These are phyloP conservation scores for Ambrosiella beaveri DNA, from an alignment of 2,329 filamentous ascomycete genomes.

Conservation along the genomic window DNA sequence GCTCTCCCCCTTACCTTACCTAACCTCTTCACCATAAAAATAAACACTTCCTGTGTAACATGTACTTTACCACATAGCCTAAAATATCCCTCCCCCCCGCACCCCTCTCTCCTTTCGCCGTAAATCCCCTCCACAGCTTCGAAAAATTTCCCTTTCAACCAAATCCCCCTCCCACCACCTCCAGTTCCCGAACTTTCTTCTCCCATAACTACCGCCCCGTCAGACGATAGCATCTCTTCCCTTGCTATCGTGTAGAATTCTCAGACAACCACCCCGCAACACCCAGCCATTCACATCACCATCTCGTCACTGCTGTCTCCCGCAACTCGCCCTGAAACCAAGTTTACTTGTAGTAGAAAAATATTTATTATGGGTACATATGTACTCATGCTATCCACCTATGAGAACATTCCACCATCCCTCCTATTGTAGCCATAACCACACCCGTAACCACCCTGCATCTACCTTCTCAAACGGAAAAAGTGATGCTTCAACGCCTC, in stretches of 20 bases:
- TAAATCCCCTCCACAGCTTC: not conserved
- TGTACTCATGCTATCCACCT: not conserved
- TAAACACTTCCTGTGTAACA: not conserved
- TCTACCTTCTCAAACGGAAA: conserved; percentile 28
- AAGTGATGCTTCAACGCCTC: conserved; percentile 86
- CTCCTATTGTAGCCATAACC: not conserved
- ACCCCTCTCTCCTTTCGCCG: not conserved
- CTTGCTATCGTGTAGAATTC: not conserved
- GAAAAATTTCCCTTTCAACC: too few relatives aligned
- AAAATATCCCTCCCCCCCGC: not conserved
- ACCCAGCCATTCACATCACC: not conserved
- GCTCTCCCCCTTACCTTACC: not conserved
- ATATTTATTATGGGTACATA: too few relatives aligned
- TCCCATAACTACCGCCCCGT: too few relatives aligned
- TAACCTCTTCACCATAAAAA: not conserved
- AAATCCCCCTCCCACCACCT: too few relatives aligned
- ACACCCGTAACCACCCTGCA: not conserved
- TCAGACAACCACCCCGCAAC: not conserved
- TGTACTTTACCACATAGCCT: not conserved
- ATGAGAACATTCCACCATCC: not conserved
- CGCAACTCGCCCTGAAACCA: not conserved
- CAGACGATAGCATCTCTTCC: too few relatives aligned
- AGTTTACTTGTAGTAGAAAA: too few relatives aligned
- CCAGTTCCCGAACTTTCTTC: too few relatives aligned
- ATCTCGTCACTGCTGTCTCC: not conserved